These are phyloP conservation scores for Starmera dryadoides DNA, from an alignment of 805 yeast genomes.

Conservation along the genomic window DNA sequence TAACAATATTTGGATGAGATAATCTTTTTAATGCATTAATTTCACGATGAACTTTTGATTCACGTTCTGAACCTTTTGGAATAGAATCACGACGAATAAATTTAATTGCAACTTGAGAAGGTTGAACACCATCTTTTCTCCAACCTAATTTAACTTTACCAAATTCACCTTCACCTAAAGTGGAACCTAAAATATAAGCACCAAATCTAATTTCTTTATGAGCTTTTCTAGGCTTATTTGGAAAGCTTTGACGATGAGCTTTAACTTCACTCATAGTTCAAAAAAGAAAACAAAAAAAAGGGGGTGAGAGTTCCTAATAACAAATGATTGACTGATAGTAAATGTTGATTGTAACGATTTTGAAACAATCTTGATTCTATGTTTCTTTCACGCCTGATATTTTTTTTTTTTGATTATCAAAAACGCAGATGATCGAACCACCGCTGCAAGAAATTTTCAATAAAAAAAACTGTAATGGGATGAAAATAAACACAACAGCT, in stretches of 20 bases:
- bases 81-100: conserved; percentile 83
- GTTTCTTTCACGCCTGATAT: too few relatives aligned
- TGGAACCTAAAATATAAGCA: conserved; percentile 81
- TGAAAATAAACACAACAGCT: too few relatives aligned
- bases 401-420: too few relatives aligned
- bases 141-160: conserved; percentile 97
- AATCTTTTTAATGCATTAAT: conserved; percentile 82
- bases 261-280: conserved; percentile 6
- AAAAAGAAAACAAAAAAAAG: too few relatives aligned
- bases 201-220: conserved; percentile 79
- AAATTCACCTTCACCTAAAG: conserved; percentile 96
- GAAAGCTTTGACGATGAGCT: conserved; percentile 21
- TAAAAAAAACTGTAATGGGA: too few relatives aligned
- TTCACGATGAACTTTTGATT: conserved; percentile 85
- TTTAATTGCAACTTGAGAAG: conserved; percentile 84
- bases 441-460: too few relatives aligned
- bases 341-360: too few relatives aligned
- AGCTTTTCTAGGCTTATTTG: conserved; percentile 15
- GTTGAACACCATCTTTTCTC: conserved; percentile 73
- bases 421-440: too few relatives aligned
- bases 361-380: too few relatives aligned
- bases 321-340: too few relatives aligned
- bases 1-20: conserved; percentile 90
- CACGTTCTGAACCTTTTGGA: conserved; percentile 80
- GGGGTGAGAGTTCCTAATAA: too few relatives aligned